Evolutionary conservation across 495 filamentous ascomycete species (phyloP).

Genomic region (Sphaerosporella brunnea): DNA sequence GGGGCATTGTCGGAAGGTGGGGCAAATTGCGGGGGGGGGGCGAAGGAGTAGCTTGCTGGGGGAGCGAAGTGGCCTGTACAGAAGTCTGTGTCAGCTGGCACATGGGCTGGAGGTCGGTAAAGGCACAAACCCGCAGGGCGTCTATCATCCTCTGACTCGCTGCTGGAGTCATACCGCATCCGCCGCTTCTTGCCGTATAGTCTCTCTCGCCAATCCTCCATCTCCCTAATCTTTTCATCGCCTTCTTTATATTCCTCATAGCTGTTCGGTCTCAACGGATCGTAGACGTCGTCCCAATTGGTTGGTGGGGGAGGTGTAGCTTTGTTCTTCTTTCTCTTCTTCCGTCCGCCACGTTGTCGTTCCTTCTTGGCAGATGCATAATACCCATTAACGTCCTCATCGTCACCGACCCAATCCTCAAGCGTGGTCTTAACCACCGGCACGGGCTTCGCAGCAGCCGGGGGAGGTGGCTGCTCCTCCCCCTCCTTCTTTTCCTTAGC

Average conservation of each 20-base stretch:
- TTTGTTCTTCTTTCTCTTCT: conserved; percentile 70
- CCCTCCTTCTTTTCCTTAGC: conserved; percentile 6
- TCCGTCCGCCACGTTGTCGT: conserved; percentile 60
- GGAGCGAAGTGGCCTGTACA: conserved; percentile 51
- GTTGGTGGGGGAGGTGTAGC: conserved; percentile 43
- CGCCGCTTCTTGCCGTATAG: conserved; percentile 59
- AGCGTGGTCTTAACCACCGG: conserved; percentile 44
- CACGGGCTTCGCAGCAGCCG: conserved; percentile 7
- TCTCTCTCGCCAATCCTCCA: conserved; percentile 73
- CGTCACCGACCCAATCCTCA: conserved; percentile 77
- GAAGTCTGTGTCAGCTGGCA: background rate
- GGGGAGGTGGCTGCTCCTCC: conserved; percentile 20
- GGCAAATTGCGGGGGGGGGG: conserved; percentile 45
- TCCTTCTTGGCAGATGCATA: conserved; percentile 38
- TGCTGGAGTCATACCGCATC: conserved; percentile 27
- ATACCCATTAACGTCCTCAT: conserved; percentile 44
- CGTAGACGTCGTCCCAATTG: conserved; percentile 90
- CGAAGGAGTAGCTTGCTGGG: conserved; percentile 47
- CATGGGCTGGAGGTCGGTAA: conserved; percentile 16
- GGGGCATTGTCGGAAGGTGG: conserved; percentile 11
- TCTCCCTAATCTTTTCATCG: conserved; percentile 63
- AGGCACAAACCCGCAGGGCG: conserved; percentile 35
- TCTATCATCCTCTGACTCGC: conserved; percentile 41
- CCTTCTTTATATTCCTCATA: conserved; percentile 75
- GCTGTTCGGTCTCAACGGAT: conserved; percentile 64